Evolutionary conservation across 2,329 filamentous ascomycete genomes (phyloP), one percentile per base, ranked within the genome.

Genomic region (Chaetomiaceae sp.): DNA sequence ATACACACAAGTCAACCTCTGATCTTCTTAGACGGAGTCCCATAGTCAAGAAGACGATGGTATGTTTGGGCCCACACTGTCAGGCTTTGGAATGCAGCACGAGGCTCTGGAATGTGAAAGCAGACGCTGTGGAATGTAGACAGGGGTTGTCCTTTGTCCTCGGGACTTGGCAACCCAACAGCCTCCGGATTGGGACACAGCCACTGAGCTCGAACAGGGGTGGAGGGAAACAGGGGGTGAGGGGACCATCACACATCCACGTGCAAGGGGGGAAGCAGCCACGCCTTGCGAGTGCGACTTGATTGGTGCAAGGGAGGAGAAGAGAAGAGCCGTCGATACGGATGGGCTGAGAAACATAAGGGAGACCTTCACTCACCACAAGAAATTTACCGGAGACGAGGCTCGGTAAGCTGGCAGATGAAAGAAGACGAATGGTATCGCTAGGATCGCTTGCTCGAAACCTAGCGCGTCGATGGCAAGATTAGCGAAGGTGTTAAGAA

Each of bases 71-170:
- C 10, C 6, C 25, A 10, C 6, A 27, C n/a, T 35, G 33, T 35
- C 7, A 35, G 33, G 33, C 14, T 35, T 7, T 34, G 33, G 8
- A 34, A 30, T 43, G 23, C 16, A 30, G 10, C 17, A 13, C 40
- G 19, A 34, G 39, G 46, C 39, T 31, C 16, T 49, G 47, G 47
- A 33, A 44, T 49, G 31, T n/a, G 13, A 16, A 17, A 8, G 33
- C 12, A 17, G 7, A 21, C 7, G n/a, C 40, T 35, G 2, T 44
- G 47, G 33, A 43, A 49, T 42, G 38, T n/a, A n/a, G n/a, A n/a
- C n/a, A n/a, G n/a, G n/a, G n/a, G n/a, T n/a, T n/a, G 3, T 7
- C n/a, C 27, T 47, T 39, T 47, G 23, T 39, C 35, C 44, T 31
- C 23, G 17, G 23, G 25, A 3, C 17, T 13, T 16, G 23, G 44